Evolutionary conservation across 169 alveolate species (phyloP).

Genomic region (Plasmodium gaboni): DNA sequence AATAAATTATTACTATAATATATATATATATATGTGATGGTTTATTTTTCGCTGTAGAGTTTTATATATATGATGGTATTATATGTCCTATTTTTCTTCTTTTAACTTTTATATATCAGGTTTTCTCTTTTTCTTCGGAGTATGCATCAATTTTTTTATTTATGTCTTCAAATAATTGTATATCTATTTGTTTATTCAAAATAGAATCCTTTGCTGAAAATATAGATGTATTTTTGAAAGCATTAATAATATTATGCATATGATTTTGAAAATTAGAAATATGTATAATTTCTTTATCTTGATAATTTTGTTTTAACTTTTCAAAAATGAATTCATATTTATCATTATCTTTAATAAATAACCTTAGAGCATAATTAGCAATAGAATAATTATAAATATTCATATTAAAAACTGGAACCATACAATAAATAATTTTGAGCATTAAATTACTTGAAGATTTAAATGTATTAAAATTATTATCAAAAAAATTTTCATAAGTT

Average conservation of each 20-base stretch:
- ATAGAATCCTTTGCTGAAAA: conserved; percentile 70
- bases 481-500: conserved; percentile 35
- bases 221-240: conserved; percentile 65
- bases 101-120: background rate
- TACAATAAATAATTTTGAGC: conserved; percentile 69
- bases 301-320: conserved; percentile 37
- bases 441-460: conserved; percentile 49
- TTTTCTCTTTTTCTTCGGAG: conserved; percentile 3
- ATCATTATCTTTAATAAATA: conserved; percentile 60
- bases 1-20: too few relatives aligned
- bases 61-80: too few relatives aligned
- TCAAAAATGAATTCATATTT: conserved; percentile 36
- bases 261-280: conserved; percentile 65
- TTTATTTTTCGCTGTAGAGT: too few relatives aligned
- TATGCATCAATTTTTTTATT: conserved; percentile 28
- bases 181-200: conserved; percentile 26
- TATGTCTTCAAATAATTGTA: conserved; percentile 42
- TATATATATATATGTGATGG: too few relatives aligned
- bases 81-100: background rate
- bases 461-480: conserved; percentile 49
- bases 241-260: conserved; percentile 56
- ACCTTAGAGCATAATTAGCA: conserved; percentile 51
- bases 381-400: conserved; percentile 67
- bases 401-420: conserved; percentile 77
- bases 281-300: conserved; percentile 68